Evolutionary conservation across 495 filamentous ascomycete species (phyloP).

Genomic region (Chaetomium cochliodes): DNA sequence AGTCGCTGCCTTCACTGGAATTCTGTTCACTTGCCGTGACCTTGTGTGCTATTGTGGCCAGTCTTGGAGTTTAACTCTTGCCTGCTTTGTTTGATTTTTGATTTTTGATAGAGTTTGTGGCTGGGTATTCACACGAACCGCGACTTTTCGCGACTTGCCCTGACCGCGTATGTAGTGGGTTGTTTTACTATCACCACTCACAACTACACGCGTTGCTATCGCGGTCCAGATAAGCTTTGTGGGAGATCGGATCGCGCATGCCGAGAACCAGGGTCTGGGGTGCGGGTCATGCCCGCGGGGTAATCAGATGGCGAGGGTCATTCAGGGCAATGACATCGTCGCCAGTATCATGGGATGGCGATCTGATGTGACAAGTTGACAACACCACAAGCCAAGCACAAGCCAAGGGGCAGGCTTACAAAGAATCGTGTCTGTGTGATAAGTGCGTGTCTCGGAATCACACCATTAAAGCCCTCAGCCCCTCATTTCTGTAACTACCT

Average conservation of each 20-base stretch:
- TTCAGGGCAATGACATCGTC: background rate
- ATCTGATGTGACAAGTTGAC: background rate
- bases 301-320: background rate
- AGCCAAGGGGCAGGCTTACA: background rate
- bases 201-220: background rate
- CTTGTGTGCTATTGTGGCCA: background rate
- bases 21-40: background rate
- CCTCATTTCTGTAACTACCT: background rate
- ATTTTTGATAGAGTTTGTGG: background rate
- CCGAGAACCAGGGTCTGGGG: conserved; percentile 4
- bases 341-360: background rate
- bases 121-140: background rate
- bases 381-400: too few species aligned
- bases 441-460: background rate
- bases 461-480: background rate
- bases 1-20: conserved; percentile 11
- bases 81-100: background rate
- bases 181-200: background rate
- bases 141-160: background rate
- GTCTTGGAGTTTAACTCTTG: background rate
- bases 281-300: conserved; percentile 9
- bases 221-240: conserved; percentile 11
- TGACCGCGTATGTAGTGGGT: background rate
- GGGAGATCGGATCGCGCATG: conserved; percentile 7
- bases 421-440: background rate